phyloP scores from a whole-genome alignment of 129 eudicot genomes.

The Arctium lappa region DNA sequence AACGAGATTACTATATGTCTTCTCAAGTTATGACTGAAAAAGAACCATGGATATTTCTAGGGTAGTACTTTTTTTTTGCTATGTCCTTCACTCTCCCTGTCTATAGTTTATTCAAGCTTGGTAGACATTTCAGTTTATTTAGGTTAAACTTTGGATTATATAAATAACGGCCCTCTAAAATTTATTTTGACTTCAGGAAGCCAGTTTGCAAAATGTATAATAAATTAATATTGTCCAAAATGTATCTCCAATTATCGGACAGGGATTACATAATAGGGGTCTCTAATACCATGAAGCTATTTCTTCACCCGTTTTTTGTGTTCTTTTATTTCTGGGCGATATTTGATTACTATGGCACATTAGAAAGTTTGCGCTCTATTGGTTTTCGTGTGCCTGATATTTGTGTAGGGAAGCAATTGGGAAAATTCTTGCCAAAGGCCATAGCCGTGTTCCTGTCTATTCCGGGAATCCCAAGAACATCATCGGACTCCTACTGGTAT shows the following conservation, averaged over 20 bases:
- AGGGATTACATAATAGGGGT: no score
- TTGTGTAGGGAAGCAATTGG: conserved; percentile 93
- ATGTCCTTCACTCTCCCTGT: neutral
- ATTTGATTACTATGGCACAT: conserved; percentile 5
- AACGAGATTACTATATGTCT: neutral
- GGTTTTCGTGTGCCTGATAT: conserved; percentile 20
- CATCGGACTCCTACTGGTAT: conserved; percentile 88
- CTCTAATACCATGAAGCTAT: no score
- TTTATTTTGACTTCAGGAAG: neutral
- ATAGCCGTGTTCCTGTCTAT: conserved; percentile 94
- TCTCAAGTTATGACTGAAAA: neutral
- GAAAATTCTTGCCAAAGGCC: conserved; percentile 94
- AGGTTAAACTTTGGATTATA: neutral
- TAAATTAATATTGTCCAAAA: neutral
- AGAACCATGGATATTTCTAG: neutral
- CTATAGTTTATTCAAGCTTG: neutral
- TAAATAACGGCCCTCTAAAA: neutral
- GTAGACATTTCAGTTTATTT: neutral
- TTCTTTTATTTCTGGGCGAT: neutral
- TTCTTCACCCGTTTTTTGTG: neutral
- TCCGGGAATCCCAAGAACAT: conserved; percentile 80
- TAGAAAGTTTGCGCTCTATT: neutral
- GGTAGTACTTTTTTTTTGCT: neutral
- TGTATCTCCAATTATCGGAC: no score
- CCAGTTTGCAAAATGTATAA: neutral